phyloP scores from a whole-genome alignment of 192 early-diverging fungal genomes.

The Coemansia sp. region DNA sequence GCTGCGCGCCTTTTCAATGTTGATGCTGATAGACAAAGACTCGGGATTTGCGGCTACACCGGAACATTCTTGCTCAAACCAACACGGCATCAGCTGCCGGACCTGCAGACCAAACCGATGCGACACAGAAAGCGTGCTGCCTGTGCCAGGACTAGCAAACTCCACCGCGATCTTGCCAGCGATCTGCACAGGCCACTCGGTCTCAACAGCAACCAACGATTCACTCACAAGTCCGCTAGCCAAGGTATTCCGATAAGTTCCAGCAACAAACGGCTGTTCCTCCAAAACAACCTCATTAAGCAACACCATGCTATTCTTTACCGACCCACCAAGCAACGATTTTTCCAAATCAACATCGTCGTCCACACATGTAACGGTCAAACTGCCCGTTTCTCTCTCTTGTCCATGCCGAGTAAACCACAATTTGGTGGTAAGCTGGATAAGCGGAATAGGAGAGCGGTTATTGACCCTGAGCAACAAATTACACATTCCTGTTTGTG shows the following conservation, averaged over 20 bases:
- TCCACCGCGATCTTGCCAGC: slow-evolving; percentile 31
- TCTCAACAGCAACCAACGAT: slow-evolving; percentile 2
- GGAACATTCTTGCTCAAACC: neutral
- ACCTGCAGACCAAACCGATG: slow-evolving; percentile 40
- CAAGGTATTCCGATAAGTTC: neutral
- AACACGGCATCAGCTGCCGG: slow-evolving; percentile 24
- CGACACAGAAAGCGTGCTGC: slow-evolving; percentile 17
- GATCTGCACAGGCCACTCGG: slow-evolving; percentile 15
- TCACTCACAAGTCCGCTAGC: slow-evolving; percentile 10
- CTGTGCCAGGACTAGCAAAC: slow-evolving; percentile 45
- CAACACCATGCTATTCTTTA: neutral
- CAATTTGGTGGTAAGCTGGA: slow-evolving; percentile 10
- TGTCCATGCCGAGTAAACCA: slow-evolving; percentile 10
- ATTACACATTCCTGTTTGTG: neutral
- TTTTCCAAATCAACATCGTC: neutral
- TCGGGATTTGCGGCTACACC: neutral
- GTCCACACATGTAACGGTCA: neutral
- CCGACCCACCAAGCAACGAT: neutral
- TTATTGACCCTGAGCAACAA: slow-evolving; percentile 22
- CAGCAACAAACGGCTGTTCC: neutral
- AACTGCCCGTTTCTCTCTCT: neutral
- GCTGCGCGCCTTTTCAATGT: neutral
- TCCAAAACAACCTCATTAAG: neutral
- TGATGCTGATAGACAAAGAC: neutral
- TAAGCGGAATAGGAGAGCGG: slow-evolving; percentile 38